Conservation (phyloP, 208 protist genomes). For the Willaertia magna region DNA sequence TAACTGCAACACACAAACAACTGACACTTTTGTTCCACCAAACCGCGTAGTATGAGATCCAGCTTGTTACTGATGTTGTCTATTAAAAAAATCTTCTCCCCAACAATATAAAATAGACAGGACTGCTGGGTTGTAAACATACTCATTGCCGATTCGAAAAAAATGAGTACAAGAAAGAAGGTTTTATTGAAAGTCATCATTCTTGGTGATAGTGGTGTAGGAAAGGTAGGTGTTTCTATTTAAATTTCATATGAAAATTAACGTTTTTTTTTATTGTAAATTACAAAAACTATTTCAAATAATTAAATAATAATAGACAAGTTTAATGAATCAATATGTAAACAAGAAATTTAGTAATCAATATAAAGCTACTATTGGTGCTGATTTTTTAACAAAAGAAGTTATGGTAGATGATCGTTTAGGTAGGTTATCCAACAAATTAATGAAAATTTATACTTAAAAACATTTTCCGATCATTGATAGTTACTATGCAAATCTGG, state of each 20-base stretch:
- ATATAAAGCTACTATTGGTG: constrained; percentile 87
- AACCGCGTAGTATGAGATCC: too few species aligned
- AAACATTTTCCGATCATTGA: too few species aligned
- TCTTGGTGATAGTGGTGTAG: constrained; percentile 26
- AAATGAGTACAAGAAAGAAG: constrained; percentile 8
- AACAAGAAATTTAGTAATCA: constrained; percentile 71
- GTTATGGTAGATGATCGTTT: constrained; percentile 67
- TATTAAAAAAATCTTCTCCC: too few species aligned
- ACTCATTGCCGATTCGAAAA: neutral
- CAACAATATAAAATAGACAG: too few species aligned
- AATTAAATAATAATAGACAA: constrained; percentile 58
- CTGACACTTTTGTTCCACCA: too few species aligned
- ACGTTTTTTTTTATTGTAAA: neutral
- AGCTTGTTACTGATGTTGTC: too few species aligned
- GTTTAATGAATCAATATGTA: constrained; percentile 79
- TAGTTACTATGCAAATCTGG: constrained; percentile 9
- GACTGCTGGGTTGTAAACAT: too few species aligned
- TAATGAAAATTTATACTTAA: too few species aligned
- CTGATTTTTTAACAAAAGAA: constrained; percentile 84
- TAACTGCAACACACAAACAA: too few species aligned
- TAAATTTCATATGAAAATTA: neutral
- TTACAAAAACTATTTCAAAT: neutral
- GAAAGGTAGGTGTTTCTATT: constrained; percentile 13
- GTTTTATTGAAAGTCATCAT: constrained; percentile 28
- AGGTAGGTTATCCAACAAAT: constrained; percentile 67